Conservation (phyloP, 2,329 filamentous ascomycete genomes). For the Colletotrichum euphorbiae region DNA sequence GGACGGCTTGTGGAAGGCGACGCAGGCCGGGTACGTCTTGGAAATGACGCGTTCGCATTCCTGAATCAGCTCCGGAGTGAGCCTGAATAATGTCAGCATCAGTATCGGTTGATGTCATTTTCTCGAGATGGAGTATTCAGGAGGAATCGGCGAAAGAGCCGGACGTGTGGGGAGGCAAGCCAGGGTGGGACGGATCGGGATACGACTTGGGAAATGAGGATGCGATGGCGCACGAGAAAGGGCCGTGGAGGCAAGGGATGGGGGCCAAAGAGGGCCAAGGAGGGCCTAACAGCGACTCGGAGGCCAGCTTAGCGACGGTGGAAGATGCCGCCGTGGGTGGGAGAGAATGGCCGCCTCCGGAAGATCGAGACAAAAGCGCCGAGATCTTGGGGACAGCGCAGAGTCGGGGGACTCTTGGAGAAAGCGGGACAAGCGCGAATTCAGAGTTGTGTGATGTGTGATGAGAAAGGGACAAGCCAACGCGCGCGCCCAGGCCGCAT, state of each 20-base stretch:
- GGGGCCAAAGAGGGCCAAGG: conserved; percentile 8
- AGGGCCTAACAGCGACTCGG: conserved; percentile 22
- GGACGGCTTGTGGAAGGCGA: conserved; percentile 72
- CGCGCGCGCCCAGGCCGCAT: conserved; percentile 39
- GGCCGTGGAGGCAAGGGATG: conserved; percentile 18
- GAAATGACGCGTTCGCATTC: conserved; percentile 72
- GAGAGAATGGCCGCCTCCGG: conserved; percentile 27
- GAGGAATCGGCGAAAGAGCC: conserved; percentile 24
- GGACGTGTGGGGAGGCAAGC: conserved; percentile 33
- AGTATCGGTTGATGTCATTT: background rate
- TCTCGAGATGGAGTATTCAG: conserved; percentile 3
- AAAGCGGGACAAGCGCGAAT: conserved; percentile 15
- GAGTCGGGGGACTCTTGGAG: conserved; percentile 5
- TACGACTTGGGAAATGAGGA: conserved; percentile 38
- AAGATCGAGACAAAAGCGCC: conserved; percentile 31
- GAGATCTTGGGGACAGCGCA: conserved; percentile 20
- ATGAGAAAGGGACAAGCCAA: conserved; percentile 36
- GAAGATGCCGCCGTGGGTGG: conserved; percentile 27
- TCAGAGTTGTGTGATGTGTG: conserved; percentile 8
- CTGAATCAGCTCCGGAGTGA: conserved; percentile 68
- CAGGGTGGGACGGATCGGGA: conserved; percentile 24
- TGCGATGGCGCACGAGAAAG: conserved; percentile 27
- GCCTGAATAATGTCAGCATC: conserved; percentile 45
- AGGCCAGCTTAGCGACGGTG: conserved; percentile 30
- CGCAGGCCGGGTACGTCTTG: conserved; percentile 70